Percentiles rank a stretch among this genome's conserved stretches.
These are phyloP conservation scores for Dactylonectria estremocensis DNA, from an alignment of 2,329 filamentous ascomycete species.

Conservation along the genomic window DNA sequence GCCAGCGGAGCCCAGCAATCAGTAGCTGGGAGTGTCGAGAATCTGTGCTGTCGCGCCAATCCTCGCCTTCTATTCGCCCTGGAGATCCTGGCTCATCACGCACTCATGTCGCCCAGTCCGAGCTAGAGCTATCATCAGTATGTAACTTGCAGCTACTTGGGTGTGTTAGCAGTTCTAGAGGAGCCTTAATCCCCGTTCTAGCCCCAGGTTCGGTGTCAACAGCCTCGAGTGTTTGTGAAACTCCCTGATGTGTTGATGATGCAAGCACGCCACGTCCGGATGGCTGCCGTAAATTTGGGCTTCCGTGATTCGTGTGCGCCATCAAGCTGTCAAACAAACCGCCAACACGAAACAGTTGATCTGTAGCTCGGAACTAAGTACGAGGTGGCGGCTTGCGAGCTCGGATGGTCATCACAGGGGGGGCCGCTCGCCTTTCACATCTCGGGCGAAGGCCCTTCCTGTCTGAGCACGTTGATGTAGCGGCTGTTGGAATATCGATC, in stretches of 20 bases:
- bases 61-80: conserved; percentile 1
- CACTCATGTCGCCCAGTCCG: conserved; percentile 30
- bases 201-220: conserved; percentile 16
- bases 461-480: conserved; percentile 34
- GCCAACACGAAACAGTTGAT: conserved; percentile 25
- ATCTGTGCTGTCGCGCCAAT: conserved; percentile 4
- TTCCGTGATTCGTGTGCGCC: conserved; percentile 34
- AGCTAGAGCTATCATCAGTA: conserved; percentile 23
- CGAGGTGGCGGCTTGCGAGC: conserved; percentile 45
- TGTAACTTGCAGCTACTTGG: conserved; percentile 36
- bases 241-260: conserved; percentile 32
- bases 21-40: conserved; percentile 7
- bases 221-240: conserved; percentile 41
- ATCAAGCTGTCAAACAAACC: conserved; percentile 32
- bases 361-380: conserved; percentile 29
- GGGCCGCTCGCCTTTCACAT: conserved; percentile 21
- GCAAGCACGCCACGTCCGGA: conserved; percentile 36
- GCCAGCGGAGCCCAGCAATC: conserved; percentile 25
- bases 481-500: conserved; percentile 29
- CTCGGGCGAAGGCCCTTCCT: conserved; percentile 30
- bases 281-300: conserved; percentile 37
- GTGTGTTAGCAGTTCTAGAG: conserved; percentile 13
- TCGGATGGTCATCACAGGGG: conserved; percentile 28
- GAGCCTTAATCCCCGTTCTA: conserved; percentile 14
- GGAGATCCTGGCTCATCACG: conserved; percentile 15